A percentile compares a stretch with the other conserved stretches of the same genome.
Evolutionary conservation across 306 rosid genomes (phyloP).

Genomic region (Cucumis melo): DNA sequence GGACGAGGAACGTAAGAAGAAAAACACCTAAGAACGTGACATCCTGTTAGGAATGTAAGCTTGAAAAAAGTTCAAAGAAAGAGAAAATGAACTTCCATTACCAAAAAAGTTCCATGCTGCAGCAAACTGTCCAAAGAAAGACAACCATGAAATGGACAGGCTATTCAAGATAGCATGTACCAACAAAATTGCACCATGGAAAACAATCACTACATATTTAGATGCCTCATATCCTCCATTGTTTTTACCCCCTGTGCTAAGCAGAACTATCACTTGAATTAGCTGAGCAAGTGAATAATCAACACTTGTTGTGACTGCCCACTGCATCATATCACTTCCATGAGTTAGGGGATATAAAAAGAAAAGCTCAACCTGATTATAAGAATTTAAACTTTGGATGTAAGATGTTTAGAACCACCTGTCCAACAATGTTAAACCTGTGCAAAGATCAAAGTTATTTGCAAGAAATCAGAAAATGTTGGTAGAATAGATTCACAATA

Average conservation of each 20-base stretch:
- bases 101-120: slow-evolving; percentile 87
- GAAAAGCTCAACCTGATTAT: background rate
- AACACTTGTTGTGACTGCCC: slow-evolving; percentile 94
- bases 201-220: slow-evolving; percentile 54
- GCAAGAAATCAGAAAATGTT: slow-evolving; percentile 15
- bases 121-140: slow-evolving; percentile 81
- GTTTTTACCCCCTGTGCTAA: slow-evolving; percentile 77
- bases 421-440: slow-evolving; percentile 98
- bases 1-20: slow-evolving; percentile 71
- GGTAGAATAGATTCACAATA: background rate
- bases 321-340: slow-evolving; percentile 46
- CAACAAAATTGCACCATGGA: slow-evolving; percentile 66
- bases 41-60: slow-evolving; percentile 7
- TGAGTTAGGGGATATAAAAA: background rate
- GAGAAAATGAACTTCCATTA: slow-evolving; percentile 14
- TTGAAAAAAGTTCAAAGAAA: background rate
- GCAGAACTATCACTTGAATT: slow-evolving; percentile 82
- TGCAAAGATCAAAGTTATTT: slow-evolving; percentile 23
- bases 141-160: slow-evolving; percentile 60
- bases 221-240: slow-evolving; percentile 69
- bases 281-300: slow-evolving; percentile 82
- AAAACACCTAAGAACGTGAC: slow-evolving; percentile 51
- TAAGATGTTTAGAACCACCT: slow-evolving; percentile 39
- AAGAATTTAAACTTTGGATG: slow-evolving; percentile 8
- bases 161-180: slow-evolving; percentile 72